Conservation (phyloP, 768 basidiomycete species). For the Rhizopogon roseolus region DNA sequence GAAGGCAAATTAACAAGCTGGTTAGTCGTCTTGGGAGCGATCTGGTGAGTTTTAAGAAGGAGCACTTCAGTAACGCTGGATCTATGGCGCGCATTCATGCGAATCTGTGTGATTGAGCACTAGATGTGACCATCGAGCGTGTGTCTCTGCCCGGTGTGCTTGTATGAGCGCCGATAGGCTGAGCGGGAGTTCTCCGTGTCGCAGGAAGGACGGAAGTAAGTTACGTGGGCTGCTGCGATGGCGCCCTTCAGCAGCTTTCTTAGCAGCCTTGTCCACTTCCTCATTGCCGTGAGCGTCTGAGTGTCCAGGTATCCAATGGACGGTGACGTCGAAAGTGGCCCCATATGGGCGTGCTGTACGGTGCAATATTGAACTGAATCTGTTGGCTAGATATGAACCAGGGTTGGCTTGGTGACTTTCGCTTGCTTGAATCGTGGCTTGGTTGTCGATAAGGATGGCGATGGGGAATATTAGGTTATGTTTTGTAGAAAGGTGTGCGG, state of each 20-base stretch:
- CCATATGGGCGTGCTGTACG: no score
- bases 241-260: not conserved
- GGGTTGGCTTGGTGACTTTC: not conserved
- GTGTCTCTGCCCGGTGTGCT: not conserved
- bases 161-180: conserved; percentile 1
- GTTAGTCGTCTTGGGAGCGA: no score
- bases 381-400: not conserved
- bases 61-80: not conserved
- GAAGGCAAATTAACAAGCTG: conserved; percentile 25
- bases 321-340: no score
- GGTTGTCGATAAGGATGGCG: conserved; percentile 11
- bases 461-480: not conserved
- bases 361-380: not conserved
- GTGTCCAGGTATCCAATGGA: conserved; percentile 2
- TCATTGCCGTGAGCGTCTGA: not conserved
- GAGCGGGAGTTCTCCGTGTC: not conserved
- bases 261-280: not conserved
- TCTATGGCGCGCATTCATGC: not conserved
- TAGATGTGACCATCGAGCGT: not conserved
- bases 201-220: not conserved
- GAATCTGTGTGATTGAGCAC: conserved; percentile 1
- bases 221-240: not conserved
- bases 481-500: conserved; percentile 4
- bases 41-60: no score
- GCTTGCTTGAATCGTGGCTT: conserved; percentile 8